Evolutionary conservation across 257 asterid species (phyloP).

Genomic region (Catharanthus roseus): DNA sequence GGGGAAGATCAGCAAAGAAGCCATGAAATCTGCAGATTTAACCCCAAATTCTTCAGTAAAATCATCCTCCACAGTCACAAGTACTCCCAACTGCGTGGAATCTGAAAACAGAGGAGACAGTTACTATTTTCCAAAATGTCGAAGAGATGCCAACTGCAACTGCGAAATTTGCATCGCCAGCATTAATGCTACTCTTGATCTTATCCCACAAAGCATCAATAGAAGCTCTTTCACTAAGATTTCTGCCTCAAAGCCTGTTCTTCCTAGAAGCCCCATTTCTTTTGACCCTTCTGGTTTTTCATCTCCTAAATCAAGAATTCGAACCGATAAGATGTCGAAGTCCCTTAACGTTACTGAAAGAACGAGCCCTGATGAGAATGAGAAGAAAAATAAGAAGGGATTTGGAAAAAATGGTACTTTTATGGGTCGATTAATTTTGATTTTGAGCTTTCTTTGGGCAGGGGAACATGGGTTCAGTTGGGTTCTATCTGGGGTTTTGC

Average conservation of each 20-base stretch:
- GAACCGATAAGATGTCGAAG: slow-evolving; percentile 23
- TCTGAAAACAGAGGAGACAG: slow-evolving; percentile 56
- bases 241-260: slow-evolving; percentile 34
- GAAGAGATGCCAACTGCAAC: slow-evolving; percentile 71
- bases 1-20: slow-evolving; percentile 15
- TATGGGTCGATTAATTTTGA: slow-evolving; percentile 33
- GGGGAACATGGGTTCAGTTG: slow-evolving; percentile 46
- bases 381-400: slow-evolving; percentile 31
- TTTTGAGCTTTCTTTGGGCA: slow-evolving; percentile 30
- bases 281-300: slow-evolving; percentile 34
- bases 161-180: slow-evolving; percentile 80
- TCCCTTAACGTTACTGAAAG: slow-evolving; percentile 25
- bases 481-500: slow-evolving; percentile 39
- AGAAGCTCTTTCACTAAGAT: slow-evolving; percentile 43
- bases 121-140: slow-evolving; percentile 70
- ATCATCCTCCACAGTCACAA: slow-evolving; percentile 32
- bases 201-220: slow-evolving; percentile 44
- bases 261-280: slow-evolving; percentile 49
- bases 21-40: slow-evolving; percentile 38
- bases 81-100: slow-evolving; percentile 29
- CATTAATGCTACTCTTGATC: slow-evolving; percentile 79
- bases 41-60: slow-evolving; percentile 62
- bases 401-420: slow-evolving; percentile 23
- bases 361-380: slow-evolving; percentile 23
- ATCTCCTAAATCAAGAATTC: slow-evolving; percentile 36